These are phyloP conservation scores for Nicotiana undulata DNA, from an alignment of 257 asterid genomes.

Conservation along the genomic window DNA sequence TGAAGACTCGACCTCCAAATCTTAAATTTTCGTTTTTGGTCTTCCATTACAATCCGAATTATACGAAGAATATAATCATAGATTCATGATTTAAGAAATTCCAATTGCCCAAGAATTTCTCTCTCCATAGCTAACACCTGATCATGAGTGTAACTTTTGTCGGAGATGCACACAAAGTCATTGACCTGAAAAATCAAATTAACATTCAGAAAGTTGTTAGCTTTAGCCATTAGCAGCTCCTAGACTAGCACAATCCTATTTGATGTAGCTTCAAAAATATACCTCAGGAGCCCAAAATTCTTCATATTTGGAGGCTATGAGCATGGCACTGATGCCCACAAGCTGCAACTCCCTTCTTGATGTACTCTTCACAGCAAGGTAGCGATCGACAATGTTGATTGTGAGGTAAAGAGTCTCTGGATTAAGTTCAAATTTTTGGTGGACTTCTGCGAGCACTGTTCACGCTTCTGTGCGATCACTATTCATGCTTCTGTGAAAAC, in stretches of 20 bases:
- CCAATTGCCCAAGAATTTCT: no score
- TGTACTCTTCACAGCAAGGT: conserved; percentile 39
- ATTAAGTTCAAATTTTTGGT: neutral
- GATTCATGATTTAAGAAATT: no score
- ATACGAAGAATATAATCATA: no score
- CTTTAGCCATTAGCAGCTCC: neutral
- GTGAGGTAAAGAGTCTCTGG: conserved; percentile 88
- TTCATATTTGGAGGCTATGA: conserved; percentile 85
- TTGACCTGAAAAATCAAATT: conserved; percentile 37
- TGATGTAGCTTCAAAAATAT: neutral
- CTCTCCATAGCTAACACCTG: no score
- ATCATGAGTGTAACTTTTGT: conserved; percentile 21
- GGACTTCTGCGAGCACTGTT: no score
- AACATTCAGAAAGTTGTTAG: neutral
- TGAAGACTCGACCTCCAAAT: no score
- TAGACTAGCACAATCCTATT: neutral
- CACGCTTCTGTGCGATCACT: no score
- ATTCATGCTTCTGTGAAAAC: no score
- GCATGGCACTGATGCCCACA: conserved; percentile 77
- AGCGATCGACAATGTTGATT: conserved; percentile 69
- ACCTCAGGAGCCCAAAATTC: conserved; percentile 99
- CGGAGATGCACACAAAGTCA: conserved; percentile 69
- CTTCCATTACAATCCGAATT: no score
- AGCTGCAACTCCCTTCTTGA: conserved; percentile 66
- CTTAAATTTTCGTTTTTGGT: no score